These are phyloP conservation scores for Alectoria sarmentosa DNA, from an alignment of 495 filamentous ascomycete genomes.

Conservation along the genomic window DNA sequence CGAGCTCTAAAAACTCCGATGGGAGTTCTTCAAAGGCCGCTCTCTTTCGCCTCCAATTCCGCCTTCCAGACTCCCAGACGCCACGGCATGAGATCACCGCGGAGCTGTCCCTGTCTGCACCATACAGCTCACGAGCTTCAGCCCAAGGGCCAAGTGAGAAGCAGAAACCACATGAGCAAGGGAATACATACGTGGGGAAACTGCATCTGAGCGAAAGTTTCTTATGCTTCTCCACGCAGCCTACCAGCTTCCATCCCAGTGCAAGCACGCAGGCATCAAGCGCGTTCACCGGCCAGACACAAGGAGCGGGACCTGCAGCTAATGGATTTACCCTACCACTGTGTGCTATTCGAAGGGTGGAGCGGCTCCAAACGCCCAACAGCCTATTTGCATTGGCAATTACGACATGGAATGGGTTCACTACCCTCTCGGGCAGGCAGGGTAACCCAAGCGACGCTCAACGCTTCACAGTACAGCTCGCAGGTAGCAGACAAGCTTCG, in stretches of 20 bases:
- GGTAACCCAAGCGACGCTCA: constrained; percentile 56
- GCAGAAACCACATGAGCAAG: constrained; percentile 53
- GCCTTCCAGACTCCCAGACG: constrained; percentile 82
- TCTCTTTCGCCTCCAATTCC: constrained; percentile 93
- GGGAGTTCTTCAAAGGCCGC: constrained; percentile 80
- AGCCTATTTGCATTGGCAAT: constrained; percentile 89
- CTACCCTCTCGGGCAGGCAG: constrained; percentile 40
- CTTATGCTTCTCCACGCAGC: constrained; percentile 91
- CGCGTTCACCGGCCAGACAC: constrained; percentile 78
- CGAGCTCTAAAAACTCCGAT: constrained; percentile 45
- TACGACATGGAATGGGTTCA: constrained; percentile 88
- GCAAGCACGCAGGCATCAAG: constrained; percentile 69
- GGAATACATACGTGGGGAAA: constrained; percentile 86
- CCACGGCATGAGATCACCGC: constrained; percentile 94
- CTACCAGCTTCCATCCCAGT: constrained; percentile 74
- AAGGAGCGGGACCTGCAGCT: constrained; percentile 85
- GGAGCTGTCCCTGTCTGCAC: constrained; percentile 74
- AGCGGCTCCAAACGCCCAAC: constrained; percentile 82
- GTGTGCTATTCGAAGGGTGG: constrained; percentile 83
- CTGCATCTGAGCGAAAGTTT: constrained; percentile 90
- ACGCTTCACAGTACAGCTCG: constrained; percentile 82
- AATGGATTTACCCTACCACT: constrained; percentile 97
- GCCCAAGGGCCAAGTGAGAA: constrained; percentile 44
- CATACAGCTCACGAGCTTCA: constrained; percentile 40
- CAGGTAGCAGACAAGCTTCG: constrained; percentile 78